Percentiles rank a stretch among this genome's conserved stretches.
Evolutionary conservation across 176 grass and related monocot genomes (phyloP).

Genomic region (Triticum turgidum): DNA sequence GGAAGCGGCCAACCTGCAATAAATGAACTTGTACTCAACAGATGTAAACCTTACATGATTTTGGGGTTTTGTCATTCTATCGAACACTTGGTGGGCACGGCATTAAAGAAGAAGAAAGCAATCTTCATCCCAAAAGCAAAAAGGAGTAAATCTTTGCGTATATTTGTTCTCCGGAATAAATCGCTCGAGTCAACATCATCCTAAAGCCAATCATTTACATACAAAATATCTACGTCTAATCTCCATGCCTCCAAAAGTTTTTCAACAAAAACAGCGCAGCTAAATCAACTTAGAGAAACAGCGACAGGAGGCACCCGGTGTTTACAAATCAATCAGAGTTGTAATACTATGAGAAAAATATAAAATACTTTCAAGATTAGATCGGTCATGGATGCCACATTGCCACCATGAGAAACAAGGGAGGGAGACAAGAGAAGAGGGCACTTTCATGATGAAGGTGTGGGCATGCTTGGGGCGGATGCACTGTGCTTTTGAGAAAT

Average conservation of each 20-base stretch:
- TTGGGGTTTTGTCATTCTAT: conserved; percentile 12
- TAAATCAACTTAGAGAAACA: background rate
- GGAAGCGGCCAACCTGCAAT: conserved; percentile 15
- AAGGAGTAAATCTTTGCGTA: background rate
- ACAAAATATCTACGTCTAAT: conserved; percentile 11
- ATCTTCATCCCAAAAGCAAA: conserved; percentile 6
- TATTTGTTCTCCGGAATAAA: conserved; percentile 12
- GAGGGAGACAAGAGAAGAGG: background rate
- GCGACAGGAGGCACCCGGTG: background rate
- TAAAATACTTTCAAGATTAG: conserved; percentile 5
- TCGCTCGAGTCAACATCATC: background rate
- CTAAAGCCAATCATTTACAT: background rate
- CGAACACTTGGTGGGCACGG: conserved; percentile 13
- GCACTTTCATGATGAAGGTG: conserved; percentile 22
- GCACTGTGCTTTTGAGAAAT: conserved; percentile 25
- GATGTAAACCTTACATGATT: background rate
- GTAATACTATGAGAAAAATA: background rate
- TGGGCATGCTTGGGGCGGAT: background rate
- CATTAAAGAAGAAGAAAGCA: background rate
- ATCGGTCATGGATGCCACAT: background rate
- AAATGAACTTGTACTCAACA: background rate
- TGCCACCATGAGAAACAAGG: background rate
- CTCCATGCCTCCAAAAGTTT: conserved; percentile 12
- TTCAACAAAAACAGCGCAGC: background rate
- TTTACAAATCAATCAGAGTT: background rate